Conservation (phyloP, 2,329 filamentous ascomycete genomes). For the Annulohypoxylon truncatum region DNA sequence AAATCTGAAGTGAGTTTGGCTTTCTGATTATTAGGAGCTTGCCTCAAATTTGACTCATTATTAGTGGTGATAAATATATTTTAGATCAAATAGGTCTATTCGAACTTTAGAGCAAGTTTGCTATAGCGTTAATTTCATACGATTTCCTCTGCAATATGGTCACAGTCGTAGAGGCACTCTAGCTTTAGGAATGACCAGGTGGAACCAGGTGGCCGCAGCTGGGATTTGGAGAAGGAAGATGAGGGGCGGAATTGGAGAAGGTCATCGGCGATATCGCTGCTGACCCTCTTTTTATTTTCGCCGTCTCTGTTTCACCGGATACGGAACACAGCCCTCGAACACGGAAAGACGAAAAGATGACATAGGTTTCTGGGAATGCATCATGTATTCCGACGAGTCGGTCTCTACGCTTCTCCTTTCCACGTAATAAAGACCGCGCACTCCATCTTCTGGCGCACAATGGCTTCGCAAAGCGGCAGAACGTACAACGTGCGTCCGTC, state of each 20-base stretch:
- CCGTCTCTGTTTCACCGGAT: slow-evolving; percentile 25
- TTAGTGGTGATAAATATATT: too few species aligned
- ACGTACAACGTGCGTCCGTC: slow-evolving; percentile 44
- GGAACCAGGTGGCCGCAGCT: not conserved
- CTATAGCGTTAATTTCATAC: too few species aligned
- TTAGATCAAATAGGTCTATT: too few species aligned
- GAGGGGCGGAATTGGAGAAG: slow-evolving; percentile 19
- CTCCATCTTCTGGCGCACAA: slow-evolving; percentile 39
- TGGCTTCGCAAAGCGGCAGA: slow-evolving; percentile 42
- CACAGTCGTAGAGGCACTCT: too few species aligned
- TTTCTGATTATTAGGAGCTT: too few species aligned
- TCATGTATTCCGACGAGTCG: slow-evolving; percentile 45
- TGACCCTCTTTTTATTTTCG: slow-evolving; percentile 32
- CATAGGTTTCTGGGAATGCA: slow-evolving; percentile 41
- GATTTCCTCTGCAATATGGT: too few species aligned
- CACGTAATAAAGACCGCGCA: slow-evolving; percentile 25
- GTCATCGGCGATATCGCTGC: slow-evolving; percentile 31
- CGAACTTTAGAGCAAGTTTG: too few species aligned
- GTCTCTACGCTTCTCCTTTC: slow-evolving; percentile 18
- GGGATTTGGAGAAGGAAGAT: slow-evolving; percentile 22
- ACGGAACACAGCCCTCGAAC: not conserved
- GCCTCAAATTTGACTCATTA: too few species aligned
- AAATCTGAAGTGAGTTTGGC: too few species aligned
- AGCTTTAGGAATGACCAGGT: not conserved
- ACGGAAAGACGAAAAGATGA: not conserved